Evolutionary conservation across 805 yeast genomes (phyloP), one percentile per base, ranked within the genome.

Genomic region (Kockiozyma suomiensis): DNA sequence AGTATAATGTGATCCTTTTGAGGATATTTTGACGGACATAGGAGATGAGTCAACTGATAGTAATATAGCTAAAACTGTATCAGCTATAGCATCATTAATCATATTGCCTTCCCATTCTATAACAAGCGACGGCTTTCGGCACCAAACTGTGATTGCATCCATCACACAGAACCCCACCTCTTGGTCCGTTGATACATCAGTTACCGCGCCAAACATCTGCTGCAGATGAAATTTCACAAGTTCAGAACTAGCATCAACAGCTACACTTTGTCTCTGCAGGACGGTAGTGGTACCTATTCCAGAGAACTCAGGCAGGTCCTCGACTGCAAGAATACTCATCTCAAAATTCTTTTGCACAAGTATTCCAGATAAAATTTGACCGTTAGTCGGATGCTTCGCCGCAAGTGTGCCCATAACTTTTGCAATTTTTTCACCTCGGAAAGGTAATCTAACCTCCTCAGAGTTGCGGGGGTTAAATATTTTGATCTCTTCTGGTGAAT

Each of bases 11-110:
- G 58, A 48, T 26, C 54, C 61, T 19, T 45, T 56, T 13, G 66
- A 61, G n/a, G 66, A 30, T 15, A 57, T 45, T 71, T 93, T 94
- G 30, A 94, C 96, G 5, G 97, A 90, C 1, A 97, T 96, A 10
- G 97, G 97, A 0, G 97, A 85, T 0, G 97, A 86, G 72, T 94
- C 99, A 43, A 93, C 94, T 47, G 96, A 89, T 74, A 93, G 81
- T 33, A 94, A 74, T 40, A 94, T 90, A 0, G 97, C 97, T 59
- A 94, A 82, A 0, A 91, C 88, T 15, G 97, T 86, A 70, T 94
- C 99, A 0, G 99, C 99, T 64, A 94, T 83, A 0, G 97, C 87
- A 70, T 94, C 99, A 62, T 88, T 92, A 76, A 91, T 83, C 58
- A 89, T 78, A 59, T 91, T 92, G 67, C 96, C 93, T 17, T 85